Evolutionary conservation across 192 early-diverging fungal species (phyloP).

Genomic region (Gigaspora rosea): DNA sequence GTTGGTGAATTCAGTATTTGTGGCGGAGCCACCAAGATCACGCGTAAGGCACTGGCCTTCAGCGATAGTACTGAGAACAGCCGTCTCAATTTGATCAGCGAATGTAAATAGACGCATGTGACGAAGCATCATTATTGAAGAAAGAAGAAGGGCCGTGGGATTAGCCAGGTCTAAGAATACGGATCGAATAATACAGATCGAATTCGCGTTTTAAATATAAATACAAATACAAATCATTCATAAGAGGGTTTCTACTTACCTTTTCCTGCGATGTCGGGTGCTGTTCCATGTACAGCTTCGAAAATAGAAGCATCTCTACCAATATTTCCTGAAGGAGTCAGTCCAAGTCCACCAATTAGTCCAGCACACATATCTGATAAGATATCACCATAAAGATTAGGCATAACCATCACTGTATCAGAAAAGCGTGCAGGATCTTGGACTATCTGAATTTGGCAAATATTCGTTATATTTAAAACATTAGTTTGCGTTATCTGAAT

Average conservation of each 20-base stretch:
- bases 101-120: slow-evolving; percentile 88
- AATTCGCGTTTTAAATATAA: not conserved
- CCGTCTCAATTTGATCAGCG: slow-evolving; percentile 84
- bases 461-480: not conserved
- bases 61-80: slow-evolving; percentile 93
- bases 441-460: slow-evolving; percentile 68
- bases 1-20: slow-evolving; percentile 82
- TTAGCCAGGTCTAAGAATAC: slow-evolving; percentile 76
- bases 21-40: slow-evolving; percentile 86
- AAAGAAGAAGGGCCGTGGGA: slow-evolving; percentile 92
- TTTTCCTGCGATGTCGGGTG: slow-evolving; percentile 97
- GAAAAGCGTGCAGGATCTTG: slow-evolving; percentile 89
- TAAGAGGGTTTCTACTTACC: slow-evolving; percentile 33
- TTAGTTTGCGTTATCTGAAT: not conserved
- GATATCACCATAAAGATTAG: slow-evolving; percentile 99
- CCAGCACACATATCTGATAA: slow-evolving; percentile 97
- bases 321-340: slow-evolving; percentile 99
- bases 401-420: slow-evolving; percentile 99
- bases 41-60: slow-evolving; percentile 87
- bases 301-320: slow-evolving; percentile 98
- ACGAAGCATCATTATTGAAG: slow-evolving; percentile 96
- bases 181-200: not conserved
- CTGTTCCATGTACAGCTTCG: slow-evolving; percentile 93
- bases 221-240: not conserved
- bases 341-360: slow-evolving; percentile 95